Evolutionary conservation across 2,329 filamentous ascomycete species (phyloP).

Genomic region (Zasmidium cellare): DNA sequence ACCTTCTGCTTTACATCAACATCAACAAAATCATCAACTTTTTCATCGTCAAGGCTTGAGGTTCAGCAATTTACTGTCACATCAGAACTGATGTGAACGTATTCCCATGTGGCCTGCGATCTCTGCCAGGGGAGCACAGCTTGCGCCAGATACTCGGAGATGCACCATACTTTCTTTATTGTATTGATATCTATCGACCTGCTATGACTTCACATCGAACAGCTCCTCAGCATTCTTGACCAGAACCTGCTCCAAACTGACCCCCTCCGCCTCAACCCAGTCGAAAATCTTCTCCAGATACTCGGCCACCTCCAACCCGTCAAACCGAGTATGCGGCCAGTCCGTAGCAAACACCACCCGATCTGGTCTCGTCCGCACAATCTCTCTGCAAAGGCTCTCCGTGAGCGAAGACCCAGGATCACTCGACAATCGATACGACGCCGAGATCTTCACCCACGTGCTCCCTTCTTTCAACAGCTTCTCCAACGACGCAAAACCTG

Average conservation of each 20-base stretch:
- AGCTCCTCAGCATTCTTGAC: conserved; percentile 57
- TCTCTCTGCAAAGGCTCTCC: conserved; percentile 49
- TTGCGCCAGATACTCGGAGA: too few relatives aligned
- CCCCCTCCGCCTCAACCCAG: conserved; percentile 51
- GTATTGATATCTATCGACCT: too few relatives aligned
- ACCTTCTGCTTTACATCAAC: neutral
- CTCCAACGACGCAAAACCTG: conserved; percentile 53
- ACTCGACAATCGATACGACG: conserved; percentile 56
- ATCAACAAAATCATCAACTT: neutral
- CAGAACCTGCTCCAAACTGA: conserved; percentile 54
- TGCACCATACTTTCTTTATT: too few relatives aligned
- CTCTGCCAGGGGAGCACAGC: too few relatives aligned
- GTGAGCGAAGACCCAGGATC: conserved; percentile 33
- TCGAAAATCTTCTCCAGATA: conserved; percentile 57
- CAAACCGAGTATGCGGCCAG: conserved; percentile 65
- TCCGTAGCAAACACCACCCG: conserved; percentile 61
- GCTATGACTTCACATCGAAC: conserved; percentile 24
- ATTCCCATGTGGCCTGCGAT: too few relatives aligned
- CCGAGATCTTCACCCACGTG: conserved; percentile 61
- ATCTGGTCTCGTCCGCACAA: conserved; percentile 47
- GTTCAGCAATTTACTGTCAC: too few relatives aligned
- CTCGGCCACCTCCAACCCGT: conserved; percentile 56
- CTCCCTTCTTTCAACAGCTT: conserved; percentile 48
- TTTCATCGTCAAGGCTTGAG: neutral
- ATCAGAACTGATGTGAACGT: too few relatives aligned